These are phyloP conservation scores for Lasiodiplodia hormozganensis DNA, from an alignment of 2,329 filamentous ascomycete species.

Conservation along the genomic window DNA sequence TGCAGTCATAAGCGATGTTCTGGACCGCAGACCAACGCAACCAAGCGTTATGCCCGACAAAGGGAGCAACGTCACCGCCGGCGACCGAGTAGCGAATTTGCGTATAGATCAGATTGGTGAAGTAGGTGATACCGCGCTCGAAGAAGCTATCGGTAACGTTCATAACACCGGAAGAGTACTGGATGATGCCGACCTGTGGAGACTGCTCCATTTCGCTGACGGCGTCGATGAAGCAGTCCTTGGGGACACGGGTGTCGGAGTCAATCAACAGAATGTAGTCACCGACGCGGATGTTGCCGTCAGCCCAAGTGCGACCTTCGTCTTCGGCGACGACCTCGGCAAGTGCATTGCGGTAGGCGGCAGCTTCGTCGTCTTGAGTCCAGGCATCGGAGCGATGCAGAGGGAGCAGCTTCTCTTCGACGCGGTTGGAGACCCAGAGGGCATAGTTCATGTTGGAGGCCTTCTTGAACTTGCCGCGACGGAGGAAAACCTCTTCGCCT, in stretches of 20 bases:
- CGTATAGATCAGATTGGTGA: conserved; percentile 73
- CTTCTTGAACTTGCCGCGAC: conserved; percentile 74
- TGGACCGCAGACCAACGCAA: conserved; percentile 79
- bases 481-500: conserved; percentile 56
- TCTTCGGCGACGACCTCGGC: conserved; percentile 61
- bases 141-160: conserved; percentile 75
- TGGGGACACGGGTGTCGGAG: conserved; percentile 72
- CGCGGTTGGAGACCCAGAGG: conserved; percentile 66
- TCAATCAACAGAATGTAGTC: conserved; percentile 73
- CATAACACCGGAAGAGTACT: conserved; percentile 64
- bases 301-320: conserved; percentile 63
- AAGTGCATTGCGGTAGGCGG: conserved; percentile 59
- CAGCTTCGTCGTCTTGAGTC: conserved; percentile 55
- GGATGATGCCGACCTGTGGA: conserved; percentile 74
- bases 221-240: conserved; percentile 72
- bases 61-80: conserved; percentile 78
- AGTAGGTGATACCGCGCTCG: conserved; percentile 52
- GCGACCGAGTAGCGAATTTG: conserved; percentile 79
- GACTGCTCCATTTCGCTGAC: conserved; percentile 74
- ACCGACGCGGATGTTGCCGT: conserved; percentile 66
- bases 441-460: conserved; percentile 71
- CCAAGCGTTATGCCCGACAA: conserved; percentile 81
- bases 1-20: conserved; percentile 72
- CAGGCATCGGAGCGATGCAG: conserved; percentile 67
- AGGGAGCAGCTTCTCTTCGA: conserved; percentile 70